Base-by-base conservation (phyloP, 2,329 filamentous ascomycete species). In the Albifimbria verrucaria region DNA sequence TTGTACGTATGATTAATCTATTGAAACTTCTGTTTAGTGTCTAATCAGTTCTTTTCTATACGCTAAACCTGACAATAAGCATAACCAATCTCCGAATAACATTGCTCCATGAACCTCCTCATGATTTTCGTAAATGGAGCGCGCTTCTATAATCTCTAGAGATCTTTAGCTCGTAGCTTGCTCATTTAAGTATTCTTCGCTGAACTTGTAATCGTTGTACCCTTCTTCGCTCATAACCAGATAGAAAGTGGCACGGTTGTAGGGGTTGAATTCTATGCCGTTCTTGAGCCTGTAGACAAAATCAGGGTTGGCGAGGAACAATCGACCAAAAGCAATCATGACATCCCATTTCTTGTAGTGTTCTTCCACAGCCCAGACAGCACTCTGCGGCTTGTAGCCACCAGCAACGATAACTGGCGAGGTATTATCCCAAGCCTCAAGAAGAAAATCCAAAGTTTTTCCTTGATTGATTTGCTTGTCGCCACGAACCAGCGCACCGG, bases 161-260 rank as follows among this genome's bases (percentile, higher is more conserved):
- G n/a, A n/a, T n/a, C n/a, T n/a, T n/a, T n/a, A n/a, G n/a, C n/a
- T n/a, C n/a, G n/a, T n/a, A n/a, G 26, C 15, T 32, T 32, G 26
- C 45, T 26, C 24, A 22, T 26, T 10, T 4, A 48, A n/a, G n/a
- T 26, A 63, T 18, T 59, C 58, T 15, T 61, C 47, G 28, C 63
- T 65, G 9, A 69, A 68, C 5, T 56, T 24, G 22, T 68, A 67
- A 39, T 66, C 67, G 25, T 65, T 66, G 15, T 69, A 69, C 1
- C 65, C 64, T 6, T 54, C 39, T 12, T 58, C 54, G 7, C 51
- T 59, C 51, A 60, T 61, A 20, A 46, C 54, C 5, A 52, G 49
- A 53, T 79, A 79, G 51, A 79, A 77, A 0, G 62, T 67, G 0
- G 66, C 57, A 9, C 74, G 60, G 48, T 74, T 57, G 51, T 77